These are phyloP conservation scores for Dactylis glomerata DNA, from an alignment of 176 grass and related monocot genomes.

Conservation along the genomic window DNA sequence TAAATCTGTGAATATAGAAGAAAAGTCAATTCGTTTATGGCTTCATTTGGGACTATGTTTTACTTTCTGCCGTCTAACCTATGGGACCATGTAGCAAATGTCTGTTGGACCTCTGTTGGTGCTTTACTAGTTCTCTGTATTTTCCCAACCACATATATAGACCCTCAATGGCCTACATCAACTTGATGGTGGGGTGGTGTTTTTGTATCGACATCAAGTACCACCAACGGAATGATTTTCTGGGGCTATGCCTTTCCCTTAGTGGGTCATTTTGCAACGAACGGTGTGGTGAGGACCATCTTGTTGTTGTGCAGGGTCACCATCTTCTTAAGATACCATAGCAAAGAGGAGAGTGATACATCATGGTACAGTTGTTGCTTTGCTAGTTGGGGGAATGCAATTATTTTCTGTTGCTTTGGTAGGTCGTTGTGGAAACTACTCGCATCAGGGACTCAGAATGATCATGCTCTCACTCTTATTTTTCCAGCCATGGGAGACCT, in stretches of 20 bases:
- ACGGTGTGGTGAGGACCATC: constrained; percentile 15
- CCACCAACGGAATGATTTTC: constrained; percentile 18
- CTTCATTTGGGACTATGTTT: not conserved
- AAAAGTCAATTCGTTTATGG: not conserved
- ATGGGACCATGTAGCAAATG: not conserved
- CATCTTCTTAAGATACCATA: not conserved
- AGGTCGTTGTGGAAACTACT: not conserved
- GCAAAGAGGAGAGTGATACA: constrained; percentile 7
- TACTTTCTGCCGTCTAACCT: not conserved
- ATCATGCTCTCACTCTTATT: not conserved
- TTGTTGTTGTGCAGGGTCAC: not conserved
- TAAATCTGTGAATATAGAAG: not conserved
- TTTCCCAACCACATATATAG: constrained; percentile 26
- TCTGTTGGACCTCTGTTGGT: constrained; percentile 7
- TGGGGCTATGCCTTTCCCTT: constrained; percentile 6
- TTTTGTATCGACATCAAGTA: not conserved
- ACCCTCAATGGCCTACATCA: constrained; percentile 23
- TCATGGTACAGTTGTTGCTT: not conserved
- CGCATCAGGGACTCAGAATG: not conserved
- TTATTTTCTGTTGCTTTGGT: not conserved
- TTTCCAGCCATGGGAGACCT: not conserved
- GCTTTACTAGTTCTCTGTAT: constrained; percentile 1
- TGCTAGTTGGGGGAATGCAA: not conserved
- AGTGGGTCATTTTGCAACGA: constrained; percentile 25
- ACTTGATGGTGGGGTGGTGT: constrained; percentile 36